Base-by-base conservation (phyloP, 192 early-diverging fungal genomes). In the Lunasporangiospora selenospora region DNA sequence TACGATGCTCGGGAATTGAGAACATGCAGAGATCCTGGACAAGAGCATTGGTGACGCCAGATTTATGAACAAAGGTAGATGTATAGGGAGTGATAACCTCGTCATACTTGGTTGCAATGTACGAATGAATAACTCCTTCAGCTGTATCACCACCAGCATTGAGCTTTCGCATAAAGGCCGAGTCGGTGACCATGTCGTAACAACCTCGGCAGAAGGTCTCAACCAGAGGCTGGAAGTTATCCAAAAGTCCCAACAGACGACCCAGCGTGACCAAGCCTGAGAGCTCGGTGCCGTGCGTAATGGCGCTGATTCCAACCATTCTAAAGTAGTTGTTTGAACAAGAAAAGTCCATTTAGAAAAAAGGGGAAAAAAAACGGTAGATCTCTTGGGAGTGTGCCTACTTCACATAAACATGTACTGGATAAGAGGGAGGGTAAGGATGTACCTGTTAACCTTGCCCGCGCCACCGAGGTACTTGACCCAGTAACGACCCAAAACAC, bases 381-480 rank as follows among this genome's bases (percentile, higher is more conserved):
- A 36, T 50, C 48, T 50, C 48, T 50, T 50, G 19, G 29, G 34
- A 51, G 31, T 15, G 19, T 18, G n/a, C n/a, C n/a, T n/a, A n/a
- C n/a, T n/a, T n/a, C n/a, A n/a, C n/a, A n/a, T n/a, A n/a, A n/a
- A n/a, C n/a, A n/a, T n/a, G n/a, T n/a, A n/a, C n/a, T n/a, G n/a
- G 34, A 11, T 19, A 47, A 23, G 27, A 36, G 13, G 26, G 13
- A 38, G 13, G 0, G 21, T 3, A 8, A 8, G 2, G 16, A 53
- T 37, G 24, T 53, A 53, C 52, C 31, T 37, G 10, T 58, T 32
- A 19, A 58, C 56, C 24, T 58, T 58, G n/a, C 41, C 56, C 23
- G 24, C 40, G 15, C 56, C 56, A 16, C 41, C 56, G 21, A 43
- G 18, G 15, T 45, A 45, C 8, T 58, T 45, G 41, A 58, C 32